Base-by-base conservation (phyloP, 2,329 filamentous ascomycete species). In the Aspergillus udagawae region DNA sequence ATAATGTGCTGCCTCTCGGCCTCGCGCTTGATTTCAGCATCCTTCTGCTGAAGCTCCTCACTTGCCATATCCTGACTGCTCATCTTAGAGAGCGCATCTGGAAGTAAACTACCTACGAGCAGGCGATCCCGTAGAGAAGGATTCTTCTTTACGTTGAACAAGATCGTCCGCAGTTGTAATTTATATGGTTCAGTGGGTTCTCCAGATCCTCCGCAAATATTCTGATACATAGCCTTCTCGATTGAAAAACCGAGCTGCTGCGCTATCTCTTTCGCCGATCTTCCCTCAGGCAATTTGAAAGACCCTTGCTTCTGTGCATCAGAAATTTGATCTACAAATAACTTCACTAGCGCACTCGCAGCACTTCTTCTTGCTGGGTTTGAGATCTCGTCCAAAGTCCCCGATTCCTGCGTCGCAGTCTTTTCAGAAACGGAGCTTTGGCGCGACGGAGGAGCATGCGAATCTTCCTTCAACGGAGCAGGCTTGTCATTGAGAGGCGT, bases 141-240 rank as follows among this genome's bases (percentile, higher is more conserved):
- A 72, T 99, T 99, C 70, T 87, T 88, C 81, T 96, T 96, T 59
- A 97, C 80, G 75, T 97, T 97, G 75, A 90, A 90, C 51, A 86
- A 80, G 63, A 99, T 83, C 48, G 88, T 86, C 61, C 91, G 86
- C 65, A 92, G 83, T 74, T 96, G 84, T 54, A 75, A 70, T 62
- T 77, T 80, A 75, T 87, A 89, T 35, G 79, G 74, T 59, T 79
- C 74, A 64, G 78, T 80, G 4, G 83, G 79, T 52, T 82, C 81
- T 41, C 81, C 83, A 57, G 80, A 64, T 54, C 72, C 73, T 56
- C 75, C 77, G 58, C 75, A 80, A 59, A 79, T 79, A 65, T 80
- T 80, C 64, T 81, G 75, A 70, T 83, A 82, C 57, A 86, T 76
- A 59, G 83, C 81, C 66, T 91, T 85, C 77, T 97, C 92, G 60